Evolutionary conservation across 805 yeast genomes (phyloP).

Genomic region (Kregervanrija fluxuum): DNA sequence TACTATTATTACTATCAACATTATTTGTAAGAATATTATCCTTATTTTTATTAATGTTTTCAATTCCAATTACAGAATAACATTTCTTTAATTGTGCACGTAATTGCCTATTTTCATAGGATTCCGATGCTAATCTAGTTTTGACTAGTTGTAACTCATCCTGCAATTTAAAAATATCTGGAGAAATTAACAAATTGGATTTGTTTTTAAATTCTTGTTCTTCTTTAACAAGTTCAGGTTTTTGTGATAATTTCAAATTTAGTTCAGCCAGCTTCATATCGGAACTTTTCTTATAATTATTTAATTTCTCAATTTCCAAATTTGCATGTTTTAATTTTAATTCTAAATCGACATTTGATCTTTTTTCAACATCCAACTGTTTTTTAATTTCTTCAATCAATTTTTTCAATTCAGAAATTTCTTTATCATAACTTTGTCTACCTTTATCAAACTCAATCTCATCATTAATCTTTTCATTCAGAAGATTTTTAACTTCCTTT

Average conservation of each 20-base stretch:
- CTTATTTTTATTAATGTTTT: neutral
- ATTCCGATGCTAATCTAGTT: constrained; percentile 57
- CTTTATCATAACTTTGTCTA: constrained; percentile 35
- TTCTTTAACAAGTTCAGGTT: constrained; percentile 12
- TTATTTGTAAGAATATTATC: constrained; percentile 5
- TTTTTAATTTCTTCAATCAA: constrained; percentile 21
- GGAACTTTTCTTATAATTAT: constrained; percentile 23
- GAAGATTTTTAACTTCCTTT: constrained; percentile 32
- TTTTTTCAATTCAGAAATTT: constrained; percentile 30
- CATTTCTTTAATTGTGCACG: constrained; percentile 34
- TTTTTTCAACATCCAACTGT: constrained; percentile 24
- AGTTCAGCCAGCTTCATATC: constrained; percentile 28
- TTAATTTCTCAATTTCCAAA: constrained; percentile 28
- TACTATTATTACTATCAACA: neutral
- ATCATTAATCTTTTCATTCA: constrained; percentile 36
- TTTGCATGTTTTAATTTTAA: constrained; percentile 23
- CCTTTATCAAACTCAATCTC: constrained; percentile 39
- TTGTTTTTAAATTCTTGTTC: constrained; percentile 3
- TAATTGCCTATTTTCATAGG: constrained; percentile 47
- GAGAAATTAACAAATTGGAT: constrained; percentile 1
- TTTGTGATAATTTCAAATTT: constrained; percentile 23
- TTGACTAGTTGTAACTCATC: constrained; percentile 57
- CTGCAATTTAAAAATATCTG: constrained; percentile 25
- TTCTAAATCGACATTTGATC: constrained; percentile 17
- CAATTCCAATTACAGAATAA: constrained; percentile 11